Base-by-base conservation (phyloP, 208 protist genomes). In the Crithidia brevicula region DNA sequence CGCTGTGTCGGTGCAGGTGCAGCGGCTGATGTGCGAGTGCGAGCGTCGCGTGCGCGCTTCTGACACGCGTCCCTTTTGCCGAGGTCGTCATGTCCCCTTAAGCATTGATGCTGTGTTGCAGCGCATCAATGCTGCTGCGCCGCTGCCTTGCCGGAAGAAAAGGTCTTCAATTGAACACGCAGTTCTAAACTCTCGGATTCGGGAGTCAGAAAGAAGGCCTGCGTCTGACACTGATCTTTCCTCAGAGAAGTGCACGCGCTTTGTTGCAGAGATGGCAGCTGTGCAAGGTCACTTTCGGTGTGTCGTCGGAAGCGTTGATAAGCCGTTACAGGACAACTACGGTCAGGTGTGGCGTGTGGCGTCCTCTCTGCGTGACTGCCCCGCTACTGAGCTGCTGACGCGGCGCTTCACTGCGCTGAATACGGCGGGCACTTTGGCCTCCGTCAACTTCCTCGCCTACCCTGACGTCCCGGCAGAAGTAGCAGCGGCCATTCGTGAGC, bases 1-100 rank as follows among this genome's bases (percentile, higher is more conserved):
- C 11, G 51, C 63, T 7, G 54, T 54, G 25, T 64, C 54, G 38
- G 46, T 56, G 60, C 56, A 61, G 63, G 57, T 58, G 25, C 47
- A 11, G 49, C 61, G 61, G 49, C 61, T 67, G 61, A n/a, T 67
- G 61, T 47, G 36, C 30, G 61, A 67, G 33, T 67, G 61, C 33
- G 47, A 46, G 47, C 43, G 11, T 15, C 47, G 47, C 20, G 47
- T 67, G 33, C 49, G 34, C 18, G n/a, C 6, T 6, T 23, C 31
- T 11, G 20, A 33, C 23, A 57, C 50, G 47, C 20, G 46, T 22
- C 34, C 23, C 2, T 33, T 58, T 11, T 58, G 34, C 61, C 22
- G n/a, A 4, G n/a, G 5, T 13, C 61, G 34, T 10, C 0, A 25
- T 0, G 30, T 23, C n/a, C 61, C 61, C 3, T 47, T 57, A 3